Conservation (phyloP, 495 filamentous ascomycete genomes). For the Cercophora newfieldiana region DNA sequence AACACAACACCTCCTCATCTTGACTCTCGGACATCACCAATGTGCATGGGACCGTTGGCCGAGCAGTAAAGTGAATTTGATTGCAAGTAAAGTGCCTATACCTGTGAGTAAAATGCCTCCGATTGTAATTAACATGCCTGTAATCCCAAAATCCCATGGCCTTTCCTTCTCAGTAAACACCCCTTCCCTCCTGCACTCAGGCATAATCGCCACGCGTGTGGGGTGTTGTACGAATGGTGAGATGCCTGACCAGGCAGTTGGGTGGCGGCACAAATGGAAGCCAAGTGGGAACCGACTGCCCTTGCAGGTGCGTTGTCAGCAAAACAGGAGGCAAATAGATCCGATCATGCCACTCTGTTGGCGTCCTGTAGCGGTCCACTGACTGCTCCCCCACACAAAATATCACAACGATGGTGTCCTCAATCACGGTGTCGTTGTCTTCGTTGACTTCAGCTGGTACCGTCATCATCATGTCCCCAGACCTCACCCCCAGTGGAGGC, state of each 20-base stretch:
- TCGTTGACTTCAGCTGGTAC: slow-evolving; percentile 18
- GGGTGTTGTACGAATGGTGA: slow-evolving; percentile 6
- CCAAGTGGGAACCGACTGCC: slow-evolving; percentile 5
- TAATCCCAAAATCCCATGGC: too few species aligned
- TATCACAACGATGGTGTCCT: slow-evolving; percentile 25
- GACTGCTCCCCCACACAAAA: slow-evolving; percentile 20
- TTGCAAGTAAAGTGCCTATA: too few species aligned
- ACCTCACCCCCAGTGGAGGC: slow-evolving; percentile 7
- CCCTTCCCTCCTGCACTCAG: background rate
- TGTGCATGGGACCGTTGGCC: too few species aligned
- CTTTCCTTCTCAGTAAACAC: too few species aligned
- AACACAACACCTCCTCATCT: too few species aligned
- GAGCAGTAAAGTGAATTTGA: too few species aligned
- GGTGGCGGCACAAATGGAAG: slow-evolving; percentile 23
- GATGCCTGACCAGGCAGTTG: slow-evolving; percentile 19
- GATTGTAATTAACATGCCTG: too few species aligned
- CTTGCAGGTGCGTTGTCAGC: background rate
- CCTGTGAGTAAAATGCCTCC: too few species aligned
- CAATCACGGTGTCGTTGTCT: slow-evolving; percentile 9
- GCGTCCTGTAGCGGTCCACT: background rate
- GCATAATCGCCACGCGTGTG: background rate
- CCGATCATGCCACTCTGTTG: slow-evolving; percentile 17
- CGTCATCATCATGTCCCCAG: slow-evolving; percentile 18
- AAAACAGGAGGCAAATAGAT: slow-evolving; percentile 21
- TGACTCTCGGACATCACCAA: too few species aligned